Base-by-base conservation (phyloP, 768 basidiomycete species). In the Sporobolomyces roseus region DNA sequence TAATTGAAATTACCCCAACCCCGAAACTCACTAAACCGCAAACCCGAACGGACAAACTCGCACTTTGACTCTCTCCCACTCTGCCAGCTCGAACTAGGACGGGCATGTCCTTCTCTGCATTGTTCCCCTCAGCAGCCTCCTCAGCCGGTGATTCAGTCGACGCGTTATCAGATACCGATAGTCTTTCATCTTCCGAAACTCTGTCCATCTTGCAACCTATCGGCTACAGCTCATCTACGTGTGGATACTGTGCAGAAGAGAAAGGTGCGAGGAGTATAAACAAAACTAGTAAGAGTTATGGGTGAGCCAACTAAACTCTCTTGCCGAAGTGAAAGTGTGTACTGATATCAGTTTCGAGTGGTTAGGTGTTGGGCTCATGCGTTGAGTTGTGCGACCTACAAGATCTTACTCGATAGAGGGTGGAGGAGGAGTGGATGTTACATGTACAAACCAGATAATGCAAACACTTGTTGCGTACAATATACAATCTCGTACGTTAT, bases 361-460 rank as follows among this genome's bases (percentile, higher is more conserved):
- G n/a, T 2, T 29, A 73, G 72, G 8, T 60, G 38, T 38, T 73
- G 72, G 72, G 72, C 65, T 0, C 72, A 70, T 21, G 41, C 61
- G 6, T 25, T 73, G 29, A 56, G 38, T 30, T 38, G 33, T 36
- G 7, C 77, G 77, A 77, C 77, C 32, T 80, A 80, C 74, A 79
- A 80, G 65, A 61, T 71, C 41, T 66, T 80, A 38, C 75, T 81
- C 29, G 77, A 80, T 66, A 59, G 76, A 29, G 80, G 80, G 46
- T 81, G 80, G 80, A 68, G 80, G 55, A 50, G 75, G 32, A 78
- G 77, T 19, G 80, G 80, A 0, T 68, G 72, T 23, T 93, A 87
- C 79, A 86, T 90, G 75, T 97, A 97, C 78, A 91, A 90, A 70
- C 93, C 93, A 6, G 86, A 93, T 78, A 81, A 93, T 78, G 83